Evolutionary conservation across 2,329 filamentous ascomycete genomes (phyloP), one percentile per base, ranked within the genome.

Genomic region (Ceratocystis cacaofunesta): DNA sequence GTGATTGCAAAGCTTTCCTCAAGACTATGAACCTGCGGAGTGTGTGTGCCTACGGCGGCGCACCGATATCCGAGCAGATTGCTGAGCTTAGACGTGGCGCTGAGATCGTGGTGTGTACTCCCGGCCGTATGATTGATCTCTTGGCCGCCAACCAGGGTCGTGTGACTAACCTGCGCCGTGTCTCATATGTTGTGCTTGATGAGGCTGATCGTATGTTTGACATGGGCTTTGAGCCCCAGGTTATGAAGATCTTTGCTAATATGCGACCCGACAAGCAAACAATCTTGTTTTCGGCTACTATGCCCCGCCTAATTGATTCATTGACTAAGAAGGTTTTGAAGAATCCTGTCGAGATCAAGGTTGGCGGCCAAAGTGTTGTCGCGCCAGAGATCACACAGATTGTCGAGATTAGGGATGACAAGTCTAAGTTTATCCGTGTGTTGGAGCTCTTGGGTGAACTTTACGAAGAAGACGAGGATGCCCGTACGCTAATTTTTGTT

Each of bases 201-300:
- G 94, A 99, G 76, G 94, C 94, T 61, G 94, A 99, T 75, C 88
- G 94, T 68, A 97, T 99, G 94, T 96, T 97, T 73, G 94, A 99
- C 74, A 97, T 99, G 94, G 94, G 94, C 15, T 99, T 99, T 72
- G 92, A 96, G 76, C 92, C 94, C 1, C 94, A 99, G 74, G 92
- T 99, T 64, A 94, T 94, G 85, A 96, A 95, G 75, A 94, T 99
- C 67, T 86, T 97, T 73, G 85, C 85, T 69, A 96, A 94, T 71
- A 88, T 96, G 73, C 87, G 94, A 61, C 92, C 94, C 0, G 89
- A 96, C 73, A 86, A 89, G 62, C 94, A 99, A 73, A 96, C 91
- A 0, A 91, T 97, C 63, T 81, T 97, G 28, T 99, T 97, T 75
- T 97, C 94, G 0, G 94, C 94, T 3, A 99, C 94, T 0, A 96